Evolutionary conservation across 768 basidiomycete species (phyloP).

Genomic region (Trametes cubensis): DNA sequence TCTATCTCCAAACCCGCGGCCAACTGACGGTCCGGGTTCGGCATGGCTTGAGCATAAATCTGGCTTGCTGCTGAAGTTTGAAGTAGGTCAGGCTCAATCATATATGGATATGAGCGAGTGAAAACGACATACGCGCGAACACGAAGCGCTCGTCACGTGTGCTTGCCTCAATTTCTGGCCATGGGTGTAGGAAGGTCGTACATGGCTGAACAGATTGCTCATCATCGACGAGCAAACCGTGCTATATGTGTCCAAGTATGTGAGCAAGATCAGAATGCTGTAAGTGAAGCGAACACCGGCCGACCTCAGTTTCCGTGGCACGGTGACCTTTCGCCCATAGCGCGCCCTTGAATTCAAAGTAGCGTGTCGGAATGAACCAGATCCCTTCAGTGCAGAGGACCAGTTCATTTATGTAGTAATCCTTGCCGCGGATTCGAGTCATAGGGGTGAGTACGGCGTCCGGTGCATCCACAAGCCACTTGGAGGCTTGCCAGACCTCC

Average conservation of each 20-base stretch:
- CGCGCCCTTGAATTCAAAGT: conserved; percentile 9
- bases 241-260: too few species aligned
- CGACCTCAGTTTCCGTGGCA: not conserved
- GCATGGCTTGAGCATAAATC: conserved; percentile 24
- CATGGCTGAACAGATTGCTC: too few species aligned
- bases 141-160: too few species aligned
- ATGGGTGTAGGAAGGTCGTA: too few species aligned
- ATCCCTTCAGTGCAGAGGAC: conserved; percentile 11
- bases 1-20: conserved; percentile 29
- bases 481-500: conserved; percentile 33
- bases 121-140: too few species aligned
- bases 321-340: conserved; percentile 11
- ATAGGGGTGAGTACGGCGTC: conserved; percentile 31
- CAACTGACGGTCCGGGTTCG: conserved; percentile 25
- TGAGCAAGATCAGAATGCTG: not conserved
- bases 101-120: not conserved
- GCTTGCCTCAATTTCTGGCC: too few species aligned
- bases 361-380: conserved; percentile 25
- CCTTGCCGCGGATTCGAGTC: conserved; percentile 20
- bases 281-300: not conserved
- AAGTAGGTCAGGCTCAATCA: not conserved
- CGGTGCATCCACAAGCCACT: conserved; percentile 36
- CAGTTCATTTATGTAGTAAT: conserved; percentile 35
- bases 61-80: not conserved
- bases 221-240: too few species aligned